Conservation (phyloP, 805 yeast genomes). For the Candida golubevii region DNA sequence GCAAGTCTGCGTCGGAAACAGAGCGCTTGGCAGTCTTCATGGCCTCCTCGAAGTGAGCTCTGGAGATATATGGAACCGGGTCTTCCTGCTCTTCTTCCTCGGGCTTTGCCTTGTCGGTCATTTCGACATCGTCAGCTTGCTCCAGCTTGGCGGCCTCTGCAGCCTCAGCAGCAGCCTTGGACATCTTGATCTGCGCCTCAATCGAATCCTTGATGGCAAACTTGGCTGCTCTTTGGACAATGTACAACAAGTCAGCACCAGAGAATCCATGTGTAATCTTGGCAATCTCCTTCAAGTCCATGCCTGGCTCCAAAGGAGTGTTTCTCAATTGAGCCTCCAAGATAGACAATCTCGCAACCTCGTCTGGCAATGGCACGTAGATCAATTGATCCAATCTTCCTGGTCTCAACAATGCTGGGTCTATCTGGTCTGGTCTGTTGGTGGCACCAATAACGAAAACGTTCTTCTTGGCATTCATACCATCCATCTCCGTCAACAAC, state of each 20-base stretch:
- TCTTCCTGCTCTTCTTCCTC: constrained; percentile 68
- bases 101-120: constrained; percentile 29
- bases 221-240: constrained; percentile 98
- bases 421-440: constrained; percentile 98
- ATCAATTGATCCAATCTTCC: constrained; percentile 98
- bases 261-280: constrained; percentile 95
- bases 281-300: constrained; percentile 84
- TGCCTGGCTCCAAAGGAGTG: constrained; percentile 97
- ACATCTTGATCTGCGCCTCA: constrained; percentile 56
- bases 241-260: constrained; percentile 97
- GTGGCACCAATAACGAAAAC: constrained; percentile 99
- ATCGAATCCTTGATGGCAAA: constrained; percentile 97
- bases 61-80: constrained; percentile 92
- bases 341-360: constrained; percentile 87
- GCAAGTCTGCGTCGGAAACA: constrained; percentile 93
- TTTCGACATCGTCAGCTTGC: constrained; percentile 45
- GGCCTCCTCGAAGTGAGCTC: constrained; percentile 95
- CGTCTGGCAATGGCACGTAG: constrained; percentile 98
- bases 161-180: constrained; percentile 35
- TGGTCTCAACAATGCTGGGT: constrained; percentile 97
- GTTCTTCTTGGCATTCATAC: constrained; percentile 99
- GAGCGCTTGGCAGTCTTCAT: constrained; percentile 99
- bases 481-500: constrained; percentile 97
- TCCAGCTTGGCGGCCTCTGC: constrained; percentile 31
- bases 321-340: constrained; percentile 95